Base-by-base conservation (phyloP, 208 protist species). In the Endotrypanum monterogeii region DNA sequence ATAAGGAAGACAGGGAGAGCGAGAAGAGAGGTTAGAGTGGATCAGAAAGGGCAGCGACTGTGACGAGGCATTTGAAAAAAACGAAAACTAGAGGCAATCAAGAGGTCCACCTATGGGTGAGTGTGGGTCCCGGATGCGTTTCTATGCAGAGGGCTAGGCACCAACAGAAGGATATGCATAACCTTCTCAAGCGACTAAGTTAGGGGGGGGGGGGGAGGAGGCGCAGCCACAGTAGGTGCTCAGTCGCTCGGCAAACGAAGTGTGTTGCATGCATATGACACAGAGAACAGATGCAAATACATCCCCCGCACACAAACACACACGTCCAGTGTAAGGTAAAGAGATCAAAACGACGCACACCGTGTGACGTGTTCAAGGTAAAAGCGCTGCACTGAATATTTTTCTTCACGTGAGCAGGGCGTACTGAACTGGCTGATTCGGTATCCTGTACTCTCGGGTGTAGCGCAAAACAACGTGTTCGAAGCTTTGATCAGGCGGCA, bases 361-460 rank as follows among this genome's bases (percentile, higher is more conserved):
- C 28, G 25, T 30, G 37, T 11, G 37, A 16, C 12, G 11, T 30
- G 30, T 61, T 25, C 56, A 20, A n/a, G 35, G 0, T 1, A 35
- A 16, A 25, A 41, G 30, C 28, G 9, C 14, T 32, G 37, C 62
- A n/a, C 35, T 12, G n/a, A 52, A 12, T 7, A 32, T 16, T 52
- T 11, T 18, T 0, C 41, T 23, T 67, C 62, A 84, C 6, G 55
- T 63, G 20, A 95, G 85, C 37, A 66, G 77, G 0, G 84, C 74
- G 66, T 94, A 96, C 62, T 68, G 84, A 23, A 90, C 73, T 0
- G 86, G 83, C 57, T 91, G 65, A 9, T 88, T 86, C 37, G 91
- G 91, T 48, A 85, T 73, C 7, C 88, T 79, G 66, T 89, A 91
- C 73, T 94, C 91, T 6, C 83, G 83, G 3, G 83, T 84, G 66